Percentiles rank a stretch among this genome's conserved stretches.
Evolutionary conservation across 1,284 basidiomycete species (phyloP).

Genomic region (Gymnopus androsaceus): DNA sequence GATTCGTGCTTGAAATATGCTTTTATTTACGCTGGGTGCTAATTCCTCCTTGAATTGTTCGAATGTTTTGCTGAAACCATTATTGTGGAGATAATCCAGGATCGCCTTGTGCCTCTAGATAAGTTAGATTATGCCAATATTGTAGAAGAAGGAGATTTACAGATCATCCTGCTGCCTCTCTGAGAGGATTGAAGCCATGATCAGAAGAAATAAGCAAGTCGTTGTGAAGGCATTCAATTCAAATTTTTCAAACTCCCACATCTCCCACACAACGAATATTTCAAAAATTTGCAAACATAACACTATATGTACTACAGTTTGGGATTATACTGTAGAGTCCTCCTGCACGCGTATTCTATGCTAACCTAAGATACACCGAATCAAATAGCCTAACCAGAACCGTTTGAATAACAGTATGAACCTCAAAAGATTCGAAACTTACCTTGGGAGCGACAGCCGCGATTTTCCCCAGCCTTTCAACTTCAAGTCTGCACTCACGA

Average conservation of each 20-base stretch:
- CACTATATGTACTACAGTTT: too few relatives aligned
- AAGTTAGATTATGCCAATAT: conserved; percentile 2
- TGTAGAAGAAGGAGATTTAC: conserved; percentile 35
- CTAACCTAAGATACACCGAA: background rate
- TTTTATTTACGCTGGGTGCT: conserved; percentile 19
- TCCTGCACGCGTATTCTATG: too few relatives aligned
- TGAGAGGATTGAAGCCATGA: conserved; percentile 42
- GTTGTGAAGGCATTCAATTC: conserved; percentile 7
- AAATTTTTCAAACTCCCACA: background rate
- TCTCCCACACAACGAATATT: background rate
- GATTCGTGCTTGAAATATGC: background rate
- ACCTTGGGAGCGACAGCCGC: conserved; percentile 92
- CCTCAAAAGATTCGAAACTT: conserved; percentile 22
- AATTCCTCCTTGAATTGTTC: conserved; percentile 62
- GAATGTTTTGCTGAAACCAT: conserved; percentile 63
- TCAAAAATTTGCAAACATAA: background rate
- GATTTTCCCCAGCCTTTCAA: conserved; percentile 95
- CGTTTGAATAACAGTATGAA: background rate
- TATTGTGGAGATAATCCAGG: conserved; percentile 73
- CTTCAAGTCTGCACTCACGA: conserved; percentile 89
- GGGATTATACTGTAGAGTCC: too few relatives aligned
- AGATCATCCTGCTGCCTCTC: conserved; percentile 79
- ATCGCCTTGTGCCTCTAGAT: conserved; percentile 73
- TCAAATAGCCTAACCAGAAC: conserved; percentile 8
- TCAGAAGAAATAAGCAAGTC: background rate